phyloP scores from a whole-genome alignment of 805 yeast genomes.

The Starmerella davenportii region DNA sequence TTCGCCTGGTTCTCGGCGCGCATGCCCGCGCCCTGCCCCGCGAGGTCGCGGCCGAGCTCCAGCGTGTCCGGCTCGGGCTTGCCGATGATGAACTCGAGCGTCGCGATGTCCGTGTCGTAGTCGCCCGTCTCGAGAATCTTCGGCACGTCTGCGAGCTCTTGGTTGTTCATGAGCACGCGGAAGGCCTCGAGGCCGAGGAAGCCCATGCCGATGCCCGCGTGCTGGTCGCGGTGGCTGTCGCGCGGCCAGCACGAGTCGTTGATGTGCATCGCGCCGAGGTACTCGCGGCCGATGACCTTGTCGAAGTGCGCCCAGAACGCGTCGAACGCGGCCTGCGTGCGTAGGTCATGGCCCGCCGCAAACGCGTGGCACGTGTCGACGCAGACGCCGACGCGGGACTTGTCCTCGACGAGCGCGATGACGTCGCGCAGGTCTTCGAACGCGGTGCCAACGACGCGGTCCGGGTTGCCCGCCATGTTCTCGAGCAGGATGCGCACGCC shows the following conservation, averaged over 20 bases:
- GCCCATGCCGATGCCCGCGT: constrained; percentile 77
- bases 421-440: constrained; percentile 60
- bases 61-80: constrained; percentile 34
- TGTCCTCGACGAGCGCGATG: constrained; percentile 61
- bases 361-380: constrained; percentile 91
- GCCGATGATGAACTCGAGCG: constrained; percentile 62
- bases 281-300: constrained; percentile 50
- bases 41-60: constrained; percentile 32
- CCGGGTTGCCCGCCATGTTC: constrained; percentile 96
- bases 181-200: constrained; percentile 77
- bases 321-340: constrained; percentile 37
- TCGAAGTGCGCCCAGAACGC: constrained; percentile 68
- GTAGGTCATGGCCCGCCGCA: constrained; percentile 88
- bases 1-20: constrained; percentile 52
- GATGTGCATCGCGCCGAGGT: constrained; percentile 64
- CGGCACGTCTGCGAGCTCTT: constrained; percentile 48
- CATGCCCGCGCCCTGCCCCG: constrained; percentile 44
- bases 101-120: constrained; percentile 49
- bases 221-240: constrained; percentile 78
- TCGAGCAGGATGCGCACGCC: constrained; percentile 81
- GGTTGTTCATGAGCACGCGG: constrained; percentile 54
- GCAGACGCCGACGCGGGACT: constrained; percentile 82
- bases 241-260: constrained; percentile 92
- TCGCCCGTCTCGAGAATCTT: constrained; percentile 61
- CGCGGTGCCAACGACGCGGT: constrained; percentile 57